Base-by-base conservation (phyloP, 495 filamentous ascomycete genomes). In the Pyronema domesticum region DNA sequence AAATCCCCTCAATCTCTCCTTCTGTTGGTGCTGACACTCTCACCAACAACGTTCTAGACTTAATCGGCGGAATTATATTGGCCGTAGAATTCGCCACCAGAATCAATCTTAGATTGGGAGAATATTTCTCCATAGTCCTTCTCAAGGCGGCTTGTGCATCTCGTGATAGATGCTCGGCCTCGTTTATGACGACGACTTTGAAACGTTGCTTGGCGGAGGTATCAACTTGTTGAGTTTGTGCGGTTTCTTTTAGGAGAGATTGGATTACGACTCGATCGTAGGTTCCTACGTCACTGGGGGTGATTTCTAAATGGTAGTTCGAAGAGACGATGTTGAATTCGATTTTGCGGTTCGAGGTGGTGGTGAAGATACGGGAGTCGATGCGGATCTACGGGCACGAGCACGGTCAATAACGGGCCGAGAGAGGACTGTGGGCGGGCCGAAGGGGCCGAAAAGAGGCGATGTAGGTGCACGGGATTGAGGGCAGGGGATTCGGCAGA, bases 41-140 rank as follows among this genome's bases (percentile, higher is more conserved):
- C 49, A 98, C 85, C 46, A 98, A 74, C 66, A 98, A 71, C 52
- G 86, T 93, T 62, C 91, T 73, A 53, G 81, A 87, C 55, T 89
- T 76, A 64, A 98, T 98, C 0, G 91, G 91, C 14, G 89, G 89
- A 69, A 96, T 98, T 61, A 98, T 98, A 62, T 95, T 95, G 54
- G 87, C 85, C 34, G 91, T 98, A 57, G 81, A 86, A 63, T 96
- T 95, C 43, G 89, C 93, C 46, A 96, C 71, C 45, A 98, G 70
- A 46, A 98, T 95, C 60, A 98, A 69, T 36, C 91, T 74, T 58
- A 98, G 59, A 68, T 96, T 98, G 17, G 91, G 89, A 58, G 82
- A 87, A 70, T 98, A 98, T 73, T 98, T 98, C 72, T 98, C 91
- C 91, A 98, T 98, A 0, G 91, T 98, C 54, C 91, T 75, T 65